Evolutionary conservation across 495 filamentous ascomycete genomes (phyloP).

Genomic region (Talaromyces proteolyticus): DNA sequence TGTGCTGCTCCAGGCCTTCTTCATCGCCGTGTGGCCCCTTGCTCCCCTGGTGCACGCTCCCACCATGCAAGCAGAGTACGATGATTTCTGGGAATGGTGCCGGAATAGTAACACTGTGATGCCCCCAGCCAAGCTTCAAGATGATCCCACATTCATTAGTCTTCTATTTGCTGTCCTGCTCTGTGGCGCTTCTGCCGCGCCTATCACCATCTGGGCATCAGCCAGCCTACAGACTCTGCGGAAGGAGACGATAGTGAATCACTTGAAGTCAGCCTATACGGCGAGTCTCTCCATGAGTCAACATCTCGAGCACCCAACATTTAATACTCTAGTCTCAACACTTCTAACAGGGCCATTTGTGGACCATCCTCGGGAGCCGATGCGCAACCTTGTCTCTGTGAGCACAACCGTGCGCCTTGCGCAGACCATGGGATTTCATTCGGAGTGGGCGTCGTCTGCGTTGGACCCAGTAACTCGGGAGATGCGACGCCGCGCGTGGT

Average conservation of each 20-base stretch:
- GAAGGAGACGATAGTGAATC: constrained; percentile 1
- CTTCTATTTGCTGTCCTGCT: constrained; percentile 14
- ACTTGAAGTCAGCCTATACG: constrained; percentile 5
- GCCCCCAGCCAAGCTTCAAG: constrained; percentile 6
- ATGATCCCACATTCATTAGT: constrained; percentile 15
- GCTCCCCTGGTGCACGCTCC: constrained; percentile 11
- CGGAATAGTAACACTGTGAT: not conserved
- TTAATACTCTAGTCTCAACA: constrained; percentile 11
- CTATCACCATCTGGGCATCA: constrained; percentile 6
- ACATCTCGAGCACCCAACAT: constrained; percentile 15
- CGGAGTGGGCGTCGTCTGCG: constrained; percentile 1
- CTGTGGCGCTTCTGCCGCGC: constrained; percentile 8
- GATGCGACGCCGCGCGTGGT: constrained; percentile 13
- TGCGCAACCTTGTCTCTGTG: constrained; percentile 3
- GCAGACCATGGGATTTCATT: constrained; percentile 17
- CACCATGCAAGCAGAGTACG: constrained; percentile 10
- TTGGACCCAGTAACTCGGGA: constrained; percentile 5
- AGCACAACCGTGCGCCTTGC: constrained; percentile 10
- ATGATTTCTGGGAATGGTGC: constrained; percentile 15
- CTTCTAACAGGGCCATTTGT: constrained; percentile 9
- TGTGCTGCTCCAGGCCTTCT: constrained; percentile 8
- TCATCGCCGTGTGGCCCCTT: constrained; percentile 9
- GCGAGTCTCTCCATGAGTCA: constrained; percentile 10
- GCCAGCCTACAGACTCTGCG: not conserved
- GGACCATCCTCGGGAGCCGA: not conserved